Conservation (phyloP, 2,329 filamentous ascomycete genomes). For the Fusarium nygamai region DNA sequence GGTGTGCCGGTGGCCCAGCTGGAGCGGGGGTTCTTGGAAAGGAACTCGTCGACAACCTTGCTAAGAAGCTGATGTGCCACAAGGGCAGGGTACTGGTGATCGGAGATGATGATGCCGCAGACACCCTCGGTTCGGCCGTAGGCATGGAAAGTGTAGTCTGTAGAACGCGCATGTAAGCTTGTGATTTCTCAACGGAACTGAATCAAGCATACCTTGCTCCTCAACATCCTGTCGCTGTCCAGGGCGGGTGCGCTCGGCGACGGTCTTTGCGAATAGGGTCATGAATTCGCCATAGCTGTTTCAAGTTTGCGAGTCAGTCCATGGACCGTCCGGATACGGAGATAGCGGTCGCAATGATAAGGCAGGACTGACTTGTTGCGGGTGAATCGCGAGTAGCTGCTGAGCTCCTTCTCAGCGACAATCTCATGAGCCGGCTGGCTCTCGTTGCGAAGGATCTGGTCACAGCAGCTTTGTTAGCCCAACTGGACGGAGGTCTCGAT, state of each 20-base stretch:
- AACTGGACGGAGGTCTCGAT: slow-evolving; percentile 26
- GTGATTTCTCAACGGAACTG: neutral
- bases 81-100: slow-evolving; percentile 78
- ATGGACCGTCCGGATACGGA: neutral
- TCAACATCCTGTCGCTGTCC: slow-evolving; percentile 87
- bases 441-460: slow-evolving; percentile 83
- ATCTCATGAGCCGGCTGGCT: slow-evolving; percentile 80
- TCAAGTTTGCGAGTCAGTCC: slow-evolving; percentile 23
- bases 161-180: slow-evolving; percentile 28
- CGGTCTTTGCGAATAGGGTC: slow-evolving; percentile 85
- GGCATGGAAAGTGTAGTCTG: slow-evolving; percentile 79
- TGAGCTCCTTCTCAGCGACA: slow-evolving; percentile 79
- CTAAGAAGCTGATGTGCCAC: slow-evolving; percentile 88
- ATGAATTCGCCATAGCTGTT: slow-evolving; percentile 71
- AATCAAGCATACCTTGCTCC: slow-evolving; percentile 69
- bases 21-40: slow-evolving; percentile 76
- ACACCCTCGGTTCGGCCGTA: slow-evolving; percentile 80
- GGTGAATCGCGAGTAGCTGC: slow-evolving; percentile 83
- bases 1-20: slow-evolving; percentile 68
- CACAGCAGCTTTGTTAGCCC: slow-evolving; percentile 38
- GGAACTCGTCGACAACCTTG: slow-evolving; percentile 89
- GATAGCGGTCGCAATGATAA: neutral
- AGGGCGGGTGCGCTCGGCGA: slow-evolving; percentile 85
- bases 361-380: slow-evolving; percentile 67
- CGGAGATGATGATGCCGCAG: slow-evolving; percentile 80